Base-by-base conservation (phyloP, 768 basidiomycete species). In the Boletus rubroflammeus region DNA sequence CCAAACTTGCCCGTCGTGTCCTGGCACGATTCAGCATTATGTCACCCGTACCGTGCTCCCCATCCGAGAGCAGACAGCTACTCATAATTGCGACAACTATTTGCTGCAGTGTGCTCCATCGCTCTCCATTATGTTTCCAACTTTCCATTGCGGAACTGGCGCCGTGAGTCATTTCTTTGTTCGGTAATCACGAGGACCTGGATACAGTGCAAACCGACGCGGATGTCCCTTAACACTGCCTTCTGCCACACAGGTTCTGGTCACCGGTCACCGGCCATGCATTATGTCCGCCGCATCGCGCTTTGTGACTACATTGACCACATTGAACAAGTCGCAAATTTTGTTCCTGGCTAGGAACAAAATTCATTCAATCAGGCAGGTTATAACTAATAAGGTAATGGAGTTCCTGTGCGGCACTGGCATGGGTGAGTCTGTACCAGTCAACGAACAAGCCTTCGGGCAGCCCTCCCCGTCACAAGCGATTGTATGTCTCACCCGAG, bases 171-270 rank as follows among this genome's bases (percentile, higher is more conserved):
- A n/a, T 10, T 35, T 10, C 13, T 21, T 36, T 31, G n/a, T 45
- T 51, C 6, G 10, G 39, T 23, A 34, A 31, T 52, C 28, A 25
- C 21, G 3, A 35, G 31, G 34, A 17, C 15, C 21, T 19, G 19
- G 31, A 19, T 28, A 23, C 11, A 17, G 11, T 17, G n/a, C 43
- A 47, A 6, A 14, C 41, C 13, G 40, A n/a, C 29, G 15, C 13
- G 10, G 31, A 25, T 15, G 23, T 2, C 43, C 35, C 40, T 23
- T 35, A 35, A 64, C 61, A 63, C 53, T 40, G 58, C 53, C 48
- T 14, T 28, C 21, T 25, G 5, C 6, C 19, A 38, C 11, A 45
- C 23, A 43, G n/a, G 17, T 53, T 38, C 41, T 32, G 11, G 5
- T 15, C 25, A 26, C 2, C 8, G 4, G 35, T 17, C 41, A n/a